These are phyloP conservation scores for Colletotrichum lentis DNA, from an alignment of 2,329 filamentous ascomycete species.

Conservation along the genomic window DNA sequence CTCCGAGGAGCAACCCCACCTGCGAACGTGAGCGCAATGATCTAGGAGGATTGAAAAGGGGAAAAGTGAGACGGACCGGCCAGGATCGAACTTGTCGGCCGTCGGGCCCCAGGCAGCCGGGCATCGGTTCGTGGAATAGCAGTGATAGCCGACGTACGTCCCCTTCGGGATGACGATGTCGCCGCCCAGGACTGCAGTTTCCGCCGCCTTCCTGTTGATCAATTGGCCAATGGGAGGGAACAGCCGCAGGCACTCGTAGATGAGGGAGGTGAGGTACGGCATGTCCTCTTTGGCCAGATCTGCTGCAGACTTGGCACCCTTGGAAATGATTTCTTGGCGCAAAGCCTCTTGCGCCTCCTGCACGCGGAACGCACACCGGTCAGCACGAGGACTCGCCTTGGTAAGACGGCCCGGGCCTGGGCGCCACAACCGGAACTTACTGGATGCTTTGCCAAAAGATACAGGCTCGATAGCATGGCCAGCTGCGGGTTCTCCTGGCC, in stretches of 20 bases:
- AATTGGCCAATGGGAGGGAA: conserved; percentile 60
- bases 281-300: conserved; percentile 45
- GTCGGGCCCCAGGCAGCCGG: conserved; percentile 45
- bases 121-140: conserved; percentile 51
- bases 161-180: conserved; percentile 47
- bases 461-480: conserved; percentile 48
- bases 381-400: neutral
- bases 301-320: conserved; percentile 24
- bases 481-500: conserved; percentile 54
- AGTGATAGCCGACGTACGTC: conserved; percentile 53
- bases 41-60: neutral
- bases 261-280: conserved; percentile 53
- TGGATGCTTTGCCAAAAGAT: conserved; percentile 48
- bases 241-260: conserved; percentile 57
- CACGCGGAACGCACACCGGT: conserved; percentile 1
- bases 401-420: conserved; percentile 10
- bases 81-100: conserved; percentile 50
- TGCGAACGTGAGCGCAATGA: neutral
- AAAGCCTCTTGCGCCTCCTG: conserved; percentile 46
- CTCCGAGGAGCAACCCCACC: conserved; percentile 48
- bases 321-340: conserved; percentile 44
- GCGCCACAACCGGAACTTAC: conserved; percentile 32
- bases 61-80: conserved; percentile 39
- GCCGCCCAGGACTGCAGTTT: conserved; percentile 41
- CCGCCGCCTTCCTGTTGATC: conserved; percentile 53